These are phyloP conservation scores for Candida tallmaniae DNA, from an alignment of 805 yeast species.

Conservation along the genomic window DNA sequence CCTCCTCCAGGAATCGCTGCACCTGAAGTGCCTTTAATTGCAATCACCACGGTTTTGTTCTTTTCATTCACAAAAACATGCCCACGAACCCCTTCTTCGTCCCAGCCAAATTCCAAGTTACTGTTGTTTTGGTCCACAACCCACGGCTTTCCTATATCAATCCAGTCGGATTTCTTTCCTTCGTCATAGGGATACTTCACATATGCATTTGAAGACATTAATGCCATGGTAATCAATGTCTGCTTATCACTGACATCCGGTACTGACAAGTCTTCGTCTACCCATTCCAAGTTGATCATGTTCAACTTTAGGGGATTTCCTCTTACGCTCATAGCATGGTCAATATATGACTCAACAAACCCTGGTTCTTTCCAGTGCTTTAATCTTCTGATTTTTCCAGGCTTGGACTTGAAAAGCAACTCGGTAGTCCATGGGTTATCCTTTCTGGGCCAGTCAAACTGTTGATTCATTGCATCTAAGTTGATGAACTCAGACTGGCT, in stretches of 20 bases:
- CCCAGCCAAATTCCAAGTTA: constrained; percentile 82
- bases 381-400: constrained; percentile 20
- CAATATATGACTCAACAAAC: constrained; percentile 61
- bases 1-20: constrained; percentile 53
- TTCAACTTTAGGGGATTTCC: constrained; percentile 33
- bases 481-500: constrained; percentile 3
- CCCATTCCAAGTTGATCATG: constrained; percentile 59
- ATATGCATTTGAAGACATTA: constrained; percentile 89
- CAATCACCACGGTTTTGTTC: constrained; percentile 61
- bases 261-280: constrained; percentile 44
- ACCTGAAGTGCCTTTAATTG: constrained; percentile 91
- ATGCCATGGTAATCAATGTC: constrained; percentile 71
- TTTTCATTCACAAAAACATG: constrained; percentile 72
- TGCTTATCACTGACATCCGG: constrained; percentile 77
- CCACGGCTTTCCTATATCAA: constrained; percentile 56
- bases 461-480: constrained; percentile 17
- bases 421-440: constrained; percentile 37
- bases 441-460: constrained; percentile 36
- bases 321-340: constrained; percentile 45
- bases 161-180: constrained; percentile 69
- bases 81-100: constrained; percentile 79
- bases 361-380: constrained; percentile 47
- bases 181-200: constrained; percentile 64
- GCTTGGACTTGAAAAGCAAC: constrained; percentile 23
- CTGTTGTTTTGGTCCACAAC: constrained; percentile 51